Evolutionary conservation across 208 protist genomes (phyloP), one percentile per base, ranked within the genome.

Genomic region (Trypanosoma avium): DNA sequence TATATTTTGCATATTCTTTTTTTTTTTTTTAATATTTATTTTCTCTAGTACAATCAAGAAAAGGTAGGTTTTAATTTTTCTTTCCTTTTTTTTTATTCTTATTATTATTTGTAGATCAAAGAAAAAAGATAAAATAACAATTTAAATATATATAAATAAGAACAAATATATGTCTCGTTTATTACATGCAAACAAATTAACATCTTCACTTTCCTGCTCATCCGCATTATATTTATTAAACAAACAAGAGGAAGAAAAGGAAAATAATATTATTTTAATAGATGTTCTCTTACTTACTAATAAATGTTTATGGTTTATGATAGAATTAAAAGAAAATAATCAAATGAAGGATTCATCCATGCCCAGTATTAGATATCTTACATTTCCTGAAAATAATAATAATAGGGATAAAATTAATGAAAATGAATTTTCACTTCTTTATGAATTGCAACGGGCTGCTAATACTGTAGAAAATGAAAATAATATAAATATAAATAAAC

Each of bases 231-330:
- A 36, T 1, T 9, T 17, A 12, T 40, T 17, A 24, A n/a, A 19
- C 19, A 21, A 21, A 19, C 4, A 8, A 7, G 42, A 27, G 26
- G 42, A 40, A 3, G 46, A 45, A 26, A 21, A n/a, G 3, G 8
- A 17, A 3, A 15, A 3, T 26, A 32, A 24, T 8, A 33, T 58
- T 26, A 32, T 35, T 10, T 15, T 58, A 36, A n/a, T 53, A 29
- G 42, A 68, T 68, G 62, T 68, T 10, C 45, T 68, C 35, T 43
- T 55, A 7, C 30, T 61, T 35, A 53, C 42, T 10, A 58, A 33
- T 54, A 36, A 54, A 27, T 61, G 4, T 22, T 1, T 60, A n/a
- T 68, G 27, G 15, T 68, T 68, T 45, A 22, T 61, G 40, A 4
- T 60, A 19, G 27, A 33, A 12, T 3, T 8, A 17, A 30, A 4